Percentiles rank a stretch among this genome's conserved stretches.
Conservation (phyloP, 1,284 basidiomycete genomes). For the Rhodotorula sp. region DNA sequence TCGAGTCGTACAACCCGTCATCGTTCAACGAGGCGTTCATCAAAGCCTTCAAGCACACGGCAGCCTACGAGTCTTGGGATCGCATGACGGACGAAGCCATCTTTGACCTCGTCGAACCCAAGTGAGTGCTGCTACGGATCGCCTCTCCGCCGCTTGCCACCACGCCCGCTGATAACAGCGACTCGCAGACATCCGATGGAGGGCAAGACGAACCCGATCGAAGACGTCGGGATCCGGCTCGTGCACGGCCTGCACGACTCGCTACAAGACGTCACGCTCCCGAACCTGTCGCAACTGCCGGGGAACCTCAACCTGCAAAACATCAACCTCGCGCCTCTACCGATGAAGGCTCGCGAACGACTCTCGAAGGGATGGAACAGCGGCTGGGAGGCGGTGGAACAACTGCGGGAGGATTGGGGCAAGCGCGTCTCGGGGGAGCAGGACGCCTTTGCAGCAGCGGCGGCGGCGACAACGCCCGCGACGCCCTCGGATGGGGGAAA, state of each 20-base stretch:
- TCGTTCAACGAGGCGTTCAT: conserved; percentile 79
- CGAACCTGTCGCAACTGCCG: conserved; percentile 48
- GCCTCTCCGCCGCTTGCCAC: neutral
- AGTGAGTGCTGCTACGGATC: conserved; percentile 11
- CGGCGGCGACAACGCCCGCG: neutral
- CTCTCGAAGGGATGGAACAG: conserved; percentile 4
- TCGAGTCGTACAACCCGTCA: conserved; percentile 49
- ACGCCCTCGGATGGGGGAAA: neutral
- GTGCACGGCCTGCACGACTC: conserved; percentile 86
- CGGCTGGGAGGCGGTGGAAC: conserved; percentile 17
- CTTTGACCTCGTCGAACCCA: conserved; percentile 87
- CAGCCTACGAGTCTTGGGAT: conserved; percentile 84
- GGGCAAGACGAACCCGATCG: conserved; percentile 79
- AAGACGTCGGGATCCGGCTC: conserved; percentile 82
- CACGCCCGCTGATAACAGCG: conserved; percentile 42
- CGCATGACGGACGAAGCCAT: conserved; percentile 78
- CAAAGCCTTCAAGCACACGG: conserved; percentile 74
- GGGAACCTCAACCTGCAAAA: conserved; percentile 2
- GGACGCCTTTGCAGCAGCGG: neutral
- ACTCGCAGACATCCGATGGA: conserved; percentile 70
- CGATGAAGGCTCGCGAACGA: conserved; percentile 17
- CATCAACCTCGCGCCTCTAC: conserved; percentile 5
- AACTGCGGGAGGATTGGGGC: conserved; percentile 6
- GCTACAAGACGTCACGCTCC: conserved; percentile 58
- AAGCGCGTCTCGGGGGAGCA: conserved; percentile 3